phyloP scores from a whole-genome alignment of 805 yeast species.

The Myxozyma udenii region DNA sequence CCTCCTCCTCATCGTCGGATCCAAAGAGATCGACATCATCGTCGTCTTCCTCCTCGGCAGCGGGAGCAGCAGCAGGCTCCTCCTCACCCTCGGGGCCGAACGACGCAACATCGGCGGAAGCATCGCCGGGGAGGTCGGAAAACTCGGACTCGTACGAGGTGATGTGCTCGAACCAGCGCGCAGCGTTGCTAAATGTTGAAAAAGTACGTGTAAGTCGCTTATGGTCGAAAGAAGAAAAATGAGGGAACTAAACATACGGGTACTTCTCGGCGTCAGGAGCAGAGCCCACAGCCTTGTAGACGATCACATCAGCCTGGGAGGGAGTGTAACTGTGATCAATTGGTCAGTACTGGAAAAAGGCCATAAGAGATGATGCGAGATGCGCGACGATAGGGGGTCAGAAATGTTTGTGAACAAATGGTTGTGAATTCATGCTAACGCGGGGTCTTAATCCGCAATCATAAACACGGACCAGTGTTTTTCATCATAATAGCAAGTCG shows the following conservation, averaged over 20 bases:
- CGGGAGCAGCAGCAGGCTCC: constrained; percentile 54
- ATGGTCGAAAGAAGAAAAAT: neutral
- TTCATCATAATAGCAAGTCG: constrained; percentile 45
- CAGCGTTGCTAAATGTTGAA: constrained; percentile 50
- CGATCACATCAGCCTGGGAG: constrained; percentile 92
- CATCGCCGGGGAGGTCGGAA: constrained; percentile 68
- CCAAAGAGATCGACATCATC: constrained; percentile 92
- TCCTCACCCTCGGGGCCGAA: constrained; percentile 40
- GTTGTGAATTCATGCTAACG: constrained; percentile 76
- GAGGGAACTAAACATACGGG: constrained; percentile 48
- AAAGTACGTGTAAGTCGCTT: no score
- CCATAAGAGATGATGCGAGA: neutral
- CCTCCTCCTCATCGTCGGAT: constrained; percentile 90
- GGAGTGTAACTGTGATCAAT: constrained; percentile 62
- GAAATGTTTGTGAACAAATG: constrained; percentile 45
- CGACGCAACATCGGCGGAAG: constrained; percentile 40
- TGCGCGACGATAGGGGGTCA: constrained; percentile 29
- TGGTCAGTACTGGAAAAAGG: constrained; percentile 14
- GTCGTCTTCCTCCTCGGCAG: constrained; percentile 77
- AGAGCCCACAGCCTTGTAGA: constrained; percentile 76
- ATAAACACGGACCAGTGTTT: constrained; percentile 91
- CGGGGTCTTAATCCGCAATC: constrained; percentile 93
- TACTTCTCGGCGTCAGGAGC: constrained; percentile 57
- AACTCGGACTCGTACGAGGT: constrained; percentile 89
- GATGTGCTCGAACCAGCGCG: constrained; percentile 99